These are phyloP conservation scores for Plectranthus barbatus DNA, from an alignment of 257 asterid genomes.

Conservation along the genomic window DNA sequence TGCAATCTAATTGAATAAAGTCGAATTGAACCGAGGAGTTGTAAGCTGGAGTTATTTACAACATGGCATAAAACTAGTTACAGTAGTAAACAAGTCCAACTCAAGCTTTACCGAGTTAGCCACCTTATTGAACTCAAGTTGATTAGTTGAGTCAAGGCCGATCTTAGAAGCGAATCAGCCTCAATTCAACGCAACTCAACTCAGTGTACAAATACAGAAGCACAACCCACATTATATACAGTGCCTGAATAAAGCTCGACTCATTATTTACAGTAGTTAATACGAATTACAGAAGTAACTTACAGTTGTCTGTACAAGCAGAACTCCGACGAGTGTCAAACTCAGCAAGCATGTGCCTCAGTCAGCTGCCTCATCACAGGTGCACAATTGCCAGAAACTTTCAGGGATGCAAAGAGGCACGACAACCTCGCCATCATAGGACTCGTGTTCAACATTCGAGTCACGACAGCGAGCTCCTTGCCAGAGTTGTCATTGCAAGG, in stretches of 20 bases:
- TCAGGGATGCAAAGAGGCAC: conserved; percentile 73
- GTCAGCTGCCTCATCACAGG: conserved; percentile 60
- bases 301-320: conserved; percentile 20
- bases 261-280: neutral
- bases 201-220: neutral
- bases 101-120: no score
- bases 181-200: neutral
- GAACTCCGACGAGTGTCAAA: neutral
- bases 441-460: conserved; percentile 30
- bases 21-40: neutral
- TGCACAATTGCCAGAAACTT: conserved; percentile 48
- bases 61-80: neutral
- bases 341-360: conserved; percentile 53
- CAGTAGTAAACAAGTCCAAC: neutral
- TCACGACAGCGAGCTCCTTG: conserved; percentile 37
- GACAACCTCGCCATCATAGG: conserved; percentile 77
- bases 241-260: neutral
- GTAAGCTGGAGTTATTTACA: neutral
- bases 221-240: conserved; percentile 14
- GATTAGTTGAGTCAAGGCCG: neutral
- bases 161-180: neutral
- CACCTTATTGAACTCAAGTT: neutral
- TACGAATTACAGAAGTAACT: conserved; percentile 5
- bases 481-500: conserved; percentile 31
- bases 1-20: neutral